These are phyloP conservation scores for Sindora glabra DNA, from an alignment of 306 rosid genomes.

Conservation along the genomic window DNA sequence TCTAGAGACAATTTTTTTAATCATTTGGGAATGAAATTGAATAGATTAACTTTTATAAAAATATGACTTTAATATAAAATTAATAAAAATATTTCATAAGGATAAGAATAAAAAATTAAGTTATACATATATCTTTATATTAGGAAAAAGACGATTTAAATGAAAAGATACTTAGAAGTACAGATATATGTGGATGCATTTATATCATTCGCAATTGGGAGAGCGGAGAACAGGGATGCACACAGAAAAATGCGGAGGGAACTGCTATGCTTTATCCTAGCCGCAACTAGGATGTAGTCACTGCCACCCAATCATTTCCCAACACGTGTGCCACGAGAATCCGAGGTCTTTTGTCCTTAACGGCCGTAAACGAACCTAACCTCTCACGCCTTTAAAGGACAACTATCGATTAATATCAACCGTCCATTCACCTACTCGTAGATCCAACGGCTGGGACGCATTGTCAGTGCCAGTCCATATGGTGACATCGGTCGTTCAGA, in stretches of 20 bases:
- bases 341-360: not conserved
- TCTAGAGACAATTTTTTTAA: too few species aligned
- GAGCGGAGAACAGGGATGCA: not conserved
- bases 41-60: too few species aligned
- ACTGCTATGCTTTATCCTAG: not conserved
- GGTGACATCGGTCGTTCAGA: too few species aligned
- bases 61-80: too few species aligned
- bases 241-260: not conserved
- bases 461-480: conserved; percentile 13
- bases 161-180: too few species aligned
- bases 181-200: too few species aligned
- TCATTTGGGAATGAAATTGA: too few species aligned
- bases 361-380: conserved; percentile 7
- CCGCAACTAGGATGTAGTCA: not conserved
- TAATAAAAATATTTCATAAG: too few species aligned
- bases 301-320: not conserved
- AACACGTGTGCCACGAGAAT: not conserved
- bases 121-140: too few species aligned
- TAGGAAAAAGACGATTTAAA: too few species aligned
- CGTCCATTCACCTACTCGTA: not conserved
- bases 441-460: conserved; percentile 45
- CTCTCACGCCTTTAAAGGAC: conserved; percentile 10
- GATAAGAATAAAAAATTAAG: too few species aligned
- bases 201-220: too few species aligned
- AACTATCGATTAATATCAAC: not conserved